Conservation (phyloP, 1,139 yeast genomes). For the Pichia sp. region DNA sequence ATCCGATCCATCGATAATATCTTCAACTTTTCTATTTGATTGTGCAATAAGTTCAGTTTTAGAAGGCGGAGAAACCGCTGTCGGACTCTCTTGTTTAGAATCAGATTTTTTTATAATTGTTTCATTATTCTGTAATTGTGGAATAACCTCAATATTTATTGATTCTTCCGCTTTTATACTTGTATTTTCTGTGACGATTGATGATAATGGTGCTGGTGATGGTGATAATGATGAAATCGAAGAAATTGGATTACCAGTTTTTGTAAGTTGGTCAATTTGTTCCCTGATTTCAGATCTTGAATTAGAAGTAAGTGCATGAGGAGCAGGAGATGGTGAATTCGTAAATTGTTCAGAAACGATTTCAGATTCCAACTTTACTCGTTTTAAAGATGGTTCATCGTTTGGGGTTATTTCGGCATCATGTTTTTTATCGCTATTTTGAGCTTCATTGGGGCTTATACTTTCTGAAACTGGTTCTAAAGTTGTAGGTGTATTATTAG, state of each 20-base stretch:
- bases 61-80: constrained; percentile 4
- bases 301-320: constrained; percentile 3
- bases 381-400: constrained; percentile 10
- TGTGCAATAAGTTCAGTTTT: constrained; percentile 11
- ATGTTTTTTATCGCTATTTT: background rate
- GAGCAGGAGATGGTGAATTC: constrained; percentile 5
- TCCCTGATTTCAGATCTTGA: constrained; percentile 5
- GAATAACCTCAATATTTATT: no score
- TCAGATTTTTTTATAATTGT: no score
- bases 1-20: constrained; percentile 75
- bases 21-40: constrained; percentile 26
- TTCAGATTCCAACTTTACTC: constrained; percentile 1
- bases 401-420: no score
- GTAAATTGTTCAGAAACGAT: background rate
- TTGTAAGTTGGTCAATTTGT: constrained; percentile 1
- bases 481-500: no score
- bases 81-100: no score
- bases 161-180: no score
- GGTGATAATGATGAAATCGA: constrained; percentile 8
- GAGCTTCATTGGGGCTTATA: background rate
- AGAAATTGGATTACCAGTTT: background rate
- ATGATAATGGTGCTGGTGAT: background rate
- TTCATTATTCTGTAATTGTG: no score
- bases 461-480: no score
- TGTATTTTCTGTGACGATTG: no score